Evolutionary conservation across 2,329 filamentous ascomycete species (phyloP), one percentile per base, ranked within the genome.

Genomic region (Chalaropsis thielavioides): DNA sequence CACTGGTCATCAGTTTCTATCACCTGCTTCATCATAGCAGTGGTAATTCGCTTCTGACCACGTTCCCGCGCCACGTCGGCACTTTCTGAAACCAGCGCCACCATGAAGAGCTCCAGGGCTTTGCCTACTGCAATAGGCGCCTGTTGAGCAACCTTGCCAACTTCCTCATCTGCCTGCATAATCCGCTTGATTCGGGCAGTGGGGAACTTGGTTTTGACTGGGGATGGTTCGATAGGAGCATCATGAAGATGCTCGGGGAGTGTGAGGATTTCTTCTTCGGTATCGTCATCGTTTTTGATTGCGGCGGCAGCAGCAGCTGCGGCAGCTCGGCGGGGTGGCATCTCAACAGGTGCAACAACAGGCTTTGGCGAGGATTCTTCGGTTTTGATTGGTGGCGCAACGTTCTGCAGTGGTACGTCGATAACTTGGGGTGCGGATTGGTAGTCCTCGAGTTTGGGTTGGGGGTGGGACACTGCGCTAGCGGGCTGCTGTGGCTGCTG

Each of bases 121-220:
- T 96, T 96, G 70, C 90, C 90, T 56, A 97, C 92, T 31, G 92
- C 94, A 65, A 96, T 95, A 17, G 92, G 92, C 0, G 94, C 96
- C 68, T 97, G 94, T 75, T 99, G 94, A 3, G 94, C 92, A 10
- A 99, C 94, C 77, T 99, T 99, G 68, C 94, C 94, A 0, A 99
- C 92, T 74, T 99, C 94, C 73, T 99, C 94, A 72, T 99, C 94
- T 11, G 92, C 92, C 76, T 99, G 94, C 94, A 99, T 97, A 72
- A 99, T 97, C 62, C 94, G 86, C 80, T 99, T 99, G 79, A 99
- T 99, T 68, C 94, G 83, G 15, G 94, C 94, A 40, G 95, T 95
- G 1, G 94, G 94, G 72, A 99, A 99, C 72, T 96, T 96, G 41
- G 92, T 97, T 75, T 85, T 89, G 70, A 99, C 90, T 54, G 90